Conservation (phyloP, 768 basidiomycete genomes). For the Lepiota subincarnata region DNA sequence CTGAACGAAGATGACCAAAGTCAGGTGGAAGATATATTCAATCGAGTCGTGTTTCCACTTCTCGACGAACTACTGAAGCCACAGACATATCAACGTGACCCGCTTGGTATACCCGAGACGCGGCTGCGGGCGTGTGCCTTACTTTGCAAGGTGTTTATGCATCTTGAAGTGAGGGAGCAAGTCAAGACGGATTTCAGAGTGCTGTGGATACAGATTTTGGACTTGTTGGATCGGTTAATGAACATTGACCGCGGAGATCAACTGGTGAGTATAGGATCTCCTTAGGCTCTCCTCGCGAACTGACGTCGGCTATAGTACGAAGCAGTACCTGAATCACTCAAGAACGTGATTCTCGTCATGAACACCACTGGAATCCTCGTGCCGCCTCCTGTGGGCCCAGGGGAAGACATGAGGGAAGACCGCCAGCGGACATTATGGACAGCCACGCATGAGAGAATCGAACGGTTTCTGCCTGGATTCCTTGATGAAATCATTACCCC, state of each 20-base stretch:
- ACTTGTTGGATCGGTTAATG: slow-evolving; percentile 87
- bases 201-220: slow-evolving; percentile 87
- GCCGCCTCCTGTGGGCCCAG: slow-evolving; percentile 42
- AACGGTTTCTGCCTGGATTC: slow-evolving; percentile 90
- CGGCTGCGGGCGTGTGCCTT: slow-evolving; percentile 84
- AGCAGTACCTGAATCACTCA: slow-evolving; percentile 92
- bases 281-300: not conserved
- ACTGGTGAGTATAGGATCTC: slow-evolving; percentile 53
- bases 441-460: slow-evolving; percentile 80
- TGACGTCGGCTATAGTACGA: slow-evolving; percentile 59
- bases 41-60: slow-evolving; percentile 85
- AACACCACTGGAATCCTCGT: slow-evolving; percentile 82
- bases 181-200: slow-evolving; percentile 59
- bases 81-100: slow-evolving; percentile 73
- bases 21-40: slow-evolving; percentile 82
- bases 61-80: slow-evolving; percentile 88
- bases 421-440: slow-evolving; percentile 75
- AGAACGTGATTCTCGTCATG: slow-evolving; percentile 96
- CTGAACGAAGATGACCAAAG: slow-evolving; percentile 53
- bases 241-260: slow-evolving; percentile 80
- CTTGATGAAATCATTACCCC: slow-evolving; percentile 62
- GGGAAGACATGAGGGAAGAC: slow-evolving; percentile 48
- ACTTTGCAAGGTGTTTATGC: slow-evolving; percentile 94
- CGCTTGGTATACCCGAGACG: slow-evolving; percentile 87
- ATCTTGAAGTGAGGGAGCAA: slow-evolving; percentile 76